Evolutionary conservation across 768 basidiomycete genomes (phyloP), one percentile per base, ranked within the genome.

Genomic region (Tulasnella sp.): DNA sequence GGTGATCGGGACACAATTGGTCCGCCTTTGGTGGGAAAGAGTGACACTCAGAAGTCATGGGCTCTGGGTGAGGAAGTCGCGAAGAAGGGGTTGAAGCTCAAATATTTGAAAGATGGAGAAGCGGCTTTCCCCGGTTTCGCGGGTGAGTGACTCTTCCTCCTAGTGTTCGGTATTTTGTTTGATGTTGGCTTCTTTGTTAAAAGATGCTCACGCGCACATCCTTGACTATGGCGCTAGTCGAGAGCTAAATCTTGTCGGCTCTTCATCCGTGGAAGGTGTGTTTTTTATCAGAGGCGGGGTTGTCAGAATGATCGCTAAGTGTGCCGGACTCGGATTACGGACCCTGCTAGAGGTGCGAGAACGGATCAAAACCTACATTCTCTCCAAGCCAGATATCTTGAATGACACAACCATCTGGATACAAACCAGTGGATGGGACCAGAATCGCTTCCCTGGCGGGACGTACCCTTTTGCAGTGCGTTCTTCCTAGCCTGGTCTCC

Each of bases 391-490:
- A 0, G 90, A 91, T 54, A 84, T 93, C 8, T 84, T 86, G 1
- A 84, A 88, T 3, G 89, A 94, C 83, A 87, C 86, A 3, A 86
- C 88, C 3, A 86, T 84, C 7, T 98, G 95, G 95, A 90, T 98
- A 60, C 88, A 92, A 83, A 96, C 96, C 16, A 90, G 93, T 87
- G 97, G 97, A 6, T 99, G 97, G 96, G 95, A 99, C 84, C 96
- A 99, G 85, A 97, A 93, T 41, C 79, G 83, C 12, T 89, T 86
- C 83, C 64, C 84, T 0, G 83, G 87, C 16, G 85, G 87, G 12
- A 84, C 88, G 34, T 96, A 95, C 82, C 96, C 96, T 2, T 91
- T 89, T 44, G 92, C 94, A 1, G 95, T 94, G 83, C 37, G 89
- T 54, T 69, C 77, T 31, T 6, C 16, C 41, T 48, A 9, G 1